Conservation (phyloP, 2,329 filamentous ascomycete species). For the Colletotrichum tofieldiae region DNA sequence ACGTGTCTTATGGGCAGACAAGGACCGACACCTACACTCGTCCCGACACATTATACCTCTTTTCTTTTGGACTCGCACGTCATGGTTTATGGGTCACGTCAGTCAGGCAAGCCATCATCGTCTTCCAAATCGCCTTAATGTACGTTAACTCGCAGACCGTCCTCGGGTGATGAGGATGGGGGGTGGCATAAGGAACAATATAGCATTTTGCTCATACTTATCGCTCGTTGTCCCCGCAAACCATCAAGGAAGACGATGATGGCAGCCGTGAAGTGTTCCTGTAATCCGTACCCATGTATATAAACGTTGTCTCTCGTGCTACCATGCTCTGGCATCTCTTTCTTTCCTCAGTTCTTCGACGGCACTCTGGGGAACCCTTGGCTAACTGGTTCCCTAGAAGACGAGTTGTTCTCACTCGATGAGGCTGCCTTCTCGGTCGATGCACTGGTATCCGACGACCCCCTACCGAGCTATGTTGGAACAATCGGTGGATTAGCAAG, state of each 20-base stretch:
- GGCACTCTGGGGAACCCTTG: slow-evolving; percentile 43
- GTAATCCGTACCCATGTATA: slow-evolving; percentile 56
- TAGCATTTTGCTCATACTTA: slow-evolving; percentile 60
- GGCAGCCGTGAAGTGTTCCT: slow-evolving; percentile 69
- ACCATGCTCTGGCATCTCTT: slow-evolving; percentile 43
- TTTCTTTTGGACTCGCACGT: slow-evolving; percentile 48
- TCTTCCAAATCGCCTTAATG: slow-evolving; percentile 75
- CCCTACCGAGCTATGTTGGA: slow-evolving; percentile 37
- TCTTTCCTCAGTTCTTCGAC: slow-evolving; percentile 42
- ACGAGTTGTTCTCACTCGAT: slow-evolving; percentile 73
- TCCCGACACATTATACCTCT: slow-evolving; percentile 46
- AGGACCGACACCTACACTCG: slow-evolving; percentile 43
- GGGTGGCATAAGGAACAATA: slow-evolving; percentile 63
- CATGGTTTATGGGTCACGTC: slow-evolving; percentile 62
- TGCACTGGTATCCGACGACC: slow-evolving; percentile 77
- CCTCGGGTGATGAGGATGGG: slow-evolving; percentile 47
- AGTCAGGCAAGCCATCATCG: slow-evolving; percentile 77
- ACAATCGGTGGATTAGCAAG: slow-evolving; percentile 7
- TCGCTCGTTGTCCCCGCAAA: slow-evolving; percentile 45
- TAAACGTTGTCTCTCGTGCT: slow-evolving; percentile 54
- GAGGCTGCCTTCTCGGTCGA: slow-evolving; percentile 77
- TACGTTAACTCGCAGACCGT: slow-evolving; percentile 73
- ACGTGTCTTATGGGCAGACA: slow-evolving; percentile 42
- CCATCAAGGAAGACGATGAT: slow-evolving; percentile 73
- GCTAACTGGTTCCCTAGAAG: slow-evolving; percentile 71